Percentiles rank a stretch among this genome's conserved stretches.
These are phyloP conservation scores for Biscutella laevigata DNA, from an alignment of 441 rosid genomes.

Conservation along the genomic window DNA sequence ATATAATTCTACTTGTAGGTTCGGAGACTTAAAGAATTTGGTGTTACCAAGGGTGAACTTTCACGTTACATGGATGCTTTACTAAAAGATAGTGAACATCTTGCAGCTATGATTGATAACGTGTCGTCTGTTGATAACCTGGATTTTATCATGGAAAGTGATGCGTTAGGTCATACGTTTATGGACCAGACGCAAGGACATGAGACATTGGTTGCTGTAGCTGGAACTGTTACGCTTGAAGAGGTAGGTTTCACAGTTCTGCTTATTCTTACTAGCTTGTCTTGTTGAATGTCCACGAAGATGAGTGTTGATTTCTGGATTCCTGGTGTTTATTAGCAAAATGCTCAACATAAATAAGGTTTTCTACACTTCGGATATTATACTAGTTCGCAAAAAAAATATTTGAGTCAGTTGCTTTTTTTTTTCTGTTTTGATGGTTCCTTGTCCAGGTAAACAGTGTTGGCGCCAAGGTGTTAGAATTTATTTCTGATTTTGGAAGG, in stretches of 20 bases:
- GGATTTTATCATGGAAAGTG: conserved; percentile 98
- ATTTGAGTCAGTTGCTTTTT: neutral
- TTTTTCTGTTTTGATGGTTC: conserved; percentile 5
- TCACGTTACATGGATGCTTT: conserved; percentile 97
- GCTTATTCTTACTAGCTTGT: neutral
- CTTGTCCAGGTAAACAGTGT: conserved; percentile 68
- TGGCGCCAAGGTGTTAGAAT: conserved; percentile 91
- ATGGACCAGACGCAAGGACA: conserved; percentile 99
- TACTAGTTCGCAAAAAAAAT: too few species aligned
- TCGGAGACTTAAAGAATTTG: conserved; percentile 96
- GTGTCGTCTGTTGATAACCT: conserved; percentile 97
- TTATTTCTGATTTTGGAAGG: conserved; percentile 89
- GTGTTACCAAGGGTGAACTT: conserved; percentile 95
- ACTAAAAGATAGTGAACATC: conserved; percentile 95
- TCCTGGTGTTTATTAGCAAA: conserved; percentile 3
- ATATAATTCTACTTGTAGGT: conserved; percentile 45
- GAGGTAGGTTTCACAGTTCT: conserved; percentile 56
- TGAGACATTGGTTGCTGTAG: conserved; percentile 78
- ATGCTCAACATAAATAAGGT: neutral
- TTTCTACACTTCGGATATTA: too few species aligned
- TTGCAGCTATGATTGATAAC: conserved; percentile 95
- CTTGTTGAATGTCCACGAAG: neutral
- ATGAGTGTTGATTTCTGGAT: neutral
- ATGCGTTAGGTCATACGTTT: conserved; percentile 85
- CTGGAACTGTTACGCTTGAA: conserved; percentile 86